Evolutionary conservation across 2,329 filamentous ascomycete genomes (phyloP).

Genomic region (Xenosphaeropsis pyriputrescens): DNA sequence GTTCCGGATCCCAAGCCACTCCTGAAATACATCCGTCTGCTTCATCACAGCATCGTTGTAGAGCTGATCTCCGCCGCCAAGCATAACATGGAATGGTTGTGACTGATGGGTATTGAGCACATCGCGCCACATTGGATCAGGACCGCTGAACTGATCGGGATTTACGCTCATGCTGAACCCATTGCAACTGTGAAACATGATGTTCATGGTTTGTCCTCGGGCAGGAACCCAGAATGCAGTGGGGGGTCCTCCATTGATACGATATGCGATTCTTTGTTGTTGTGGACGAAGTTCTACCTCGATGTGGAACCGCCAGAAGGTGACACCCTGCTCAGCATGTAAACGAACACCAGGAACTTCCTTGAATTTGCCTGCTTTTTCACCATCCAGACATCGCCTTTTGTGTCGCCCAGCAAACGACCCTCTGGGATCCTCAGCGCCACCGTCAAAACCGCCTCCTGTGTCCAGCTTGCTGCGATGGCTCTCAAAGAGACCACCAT

Average conservation of each 20-base stretch:
- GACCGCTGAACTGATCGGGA: conserved; percentile 69
- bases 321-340: conserved; percentile 73
- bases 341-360: conserved; percentile 73
- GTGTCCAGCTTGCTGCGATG: conserved; percentile 35
- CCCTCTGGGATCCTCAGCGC: conserved; percentile 31
- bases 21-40: conserved; percentile 60
- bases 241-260: conserved; percentile 82
- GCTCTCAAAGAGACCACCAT: conserved; percentile 70
- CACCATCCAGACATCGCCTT: conserved; percentile 52
- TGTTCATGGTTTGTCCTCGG: conserved; percentile 78
- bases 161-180: conserved; percentile 78
- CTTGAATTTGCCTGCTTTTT: conserved; percentile 66
- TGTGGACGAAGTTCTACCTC: conserved; percentile 70
- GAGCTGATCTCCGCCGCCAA: conserved; percentile 92
- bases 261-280: conserved; percentile 83
- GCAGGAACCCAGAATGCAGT: conserved; percentile 92
- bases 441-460: conserved; percentile 19
- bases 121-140: conserved; percentile 94
- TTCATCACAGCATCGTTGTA: conserved; percentile 81
- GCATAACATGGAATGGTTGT: conserved; percentile 92
- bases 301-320: conserved; percentile 95
- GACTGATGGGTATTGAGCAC: conserved; percentile 86
- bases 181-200: conserved; percentile 98
- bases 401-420: conserved; percentile 38
- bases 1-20: conserved; percentile 75